A percentile compares a stretch with the other conserved stretches of the same genome.
These are phyloP conservation scores for Combretum micranthum DNA, from an alignment of 345 rosid genomes.

Conservation along the genomic window DNA sequence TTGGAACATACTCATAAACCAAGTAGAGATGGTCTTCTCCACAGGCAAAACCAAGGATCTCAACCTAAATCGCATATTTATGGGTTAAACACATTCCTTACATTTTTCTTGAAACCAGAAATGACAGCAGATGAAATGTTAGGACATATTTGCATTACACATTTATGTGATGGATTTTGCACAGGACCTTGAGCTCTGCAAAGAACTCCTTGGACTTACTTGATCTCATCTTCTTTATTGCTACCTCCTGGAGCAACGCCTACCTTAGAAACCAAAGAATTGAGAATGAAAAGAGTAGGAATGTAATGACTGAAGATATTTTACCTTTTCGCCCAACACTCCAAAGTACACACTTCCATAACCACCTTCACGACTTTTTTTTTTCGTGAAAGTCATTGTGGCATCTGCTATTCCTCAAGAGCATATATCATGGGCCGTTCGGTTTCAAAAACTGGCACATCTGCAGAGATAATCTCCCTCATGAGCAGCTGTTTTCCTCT, in stretches of 20 bases:
- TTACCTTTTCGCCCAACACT: conserved; percentile 31
- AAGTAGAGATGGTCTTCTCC: conserved; percentile 64
- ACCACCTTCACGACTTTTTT: conserved; percentile 57
- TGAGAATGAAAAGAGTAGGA: neutral
- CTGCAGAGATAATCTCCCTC: conserved; percentile 12
- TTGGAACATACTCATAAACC: conserved; percentile 45
- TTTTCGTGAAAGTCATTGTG: conserved; percentile 43
- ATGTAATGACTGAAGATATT: neutral
- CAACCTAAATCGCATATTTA: conserved; percentile 31
- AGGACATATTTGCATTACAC: conserved; percentile 25
- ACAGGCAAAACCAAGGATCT: conserved; percentile 51
- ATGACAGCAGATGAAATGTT: neutral
- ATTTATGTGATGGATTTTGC: conserved; percentile 63
- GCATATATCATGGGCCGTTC: conserved; percentile 40
- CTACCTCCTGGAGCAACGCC: conserved; percentile 41
- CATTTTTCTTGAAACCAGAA: neutral
- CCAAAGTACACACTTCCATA: conserved; percentile 50
- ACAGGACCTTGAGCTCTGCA: conserved; percentile 59
- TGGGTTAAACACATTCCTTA: neutral
- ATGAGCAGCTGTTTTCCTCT: no score
- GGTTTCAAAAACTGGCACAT: conserved; percentile 36
- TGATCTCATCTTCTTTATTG: conserved; percentile 63
- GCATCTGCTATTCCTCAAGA: conserved; percentile 47
- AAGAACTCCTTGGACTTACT: conserved; percentile 64
- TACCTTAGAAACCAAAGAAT: neutral